Evolutionary conservation across 1,284 basidiomycete genomes (phyloP).

Genomic region (Malassezia yamatoensis): DNA sequence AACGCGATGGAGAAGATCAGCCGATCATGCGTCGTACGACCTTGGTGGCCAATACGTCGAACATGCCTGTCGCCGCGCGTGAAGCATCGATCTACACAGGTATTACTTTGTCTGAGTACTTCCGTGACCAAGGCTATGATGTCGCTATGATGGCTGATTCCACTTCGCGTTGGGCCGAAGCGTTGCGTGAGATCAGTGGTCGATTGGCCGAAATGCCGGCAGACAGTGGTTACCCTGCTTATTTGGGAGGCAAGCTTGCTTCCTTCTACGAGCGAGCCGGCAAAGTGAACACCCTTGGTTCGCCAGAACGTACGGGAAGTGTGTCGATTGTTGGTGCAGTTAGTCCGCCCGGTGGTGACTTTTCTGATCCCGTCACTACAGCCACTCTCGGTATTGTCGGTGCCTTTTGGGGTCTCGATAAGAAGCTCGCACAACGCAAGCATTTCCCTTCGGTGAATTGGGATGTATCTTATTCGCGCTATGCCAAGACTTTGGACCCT

Average conservation of each 20-base stretch:
- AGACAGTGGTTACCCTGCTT: conserved; percentile 90
- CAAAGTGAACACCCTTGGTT: conserved; percentile 83
- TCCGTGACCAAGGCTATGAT: conserved; percentile 95
- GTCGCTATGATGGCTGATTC: conserved; percentile 99
- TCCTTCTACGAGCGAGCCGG: conserved; percentile 99
- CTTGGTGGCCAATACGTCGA: conserved; percentile 96
- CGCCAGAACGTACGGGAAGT: conserved; percentile 75
- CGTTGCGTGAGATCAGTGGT: conserved; percentile 96
- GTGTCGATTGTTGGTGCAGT: conserved; percentile 98
- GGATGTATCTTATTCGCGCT: conserved; percentile 97
- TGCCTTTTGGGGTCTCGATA: conserved; percentile 68
- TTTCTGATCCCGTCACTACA: conserved; percentile 95
- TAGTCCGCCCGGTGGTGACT: conserved; percentile 96
- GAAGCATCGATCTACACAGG: conserved; percentile 99
- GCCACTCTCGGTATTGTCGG: conserved; percentile 97
- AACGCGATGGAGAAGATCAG: conserved; percentile 78
- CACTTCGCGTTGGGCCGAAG: conserved; percentile 98
- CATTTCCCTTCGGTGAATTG: conserved; percentile 99
- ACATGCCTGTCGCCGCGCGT: conserved; percentile 99
- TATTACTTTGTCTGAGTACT: conserved; percentile 98
- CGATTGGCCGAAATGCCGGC: conserved; percentile 99
- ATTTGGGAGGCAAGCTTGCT: conserved; percentile 88
- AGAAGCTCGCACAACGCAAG: conserved; percentile 92
- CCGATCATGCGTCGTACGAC: conserved; percentile 99
- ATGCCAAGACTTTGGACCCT: conserved; percentile 84